Conservation (phyloP, 2,329 filamentous ascomycete species). For the Fusarium citri region DNA sequence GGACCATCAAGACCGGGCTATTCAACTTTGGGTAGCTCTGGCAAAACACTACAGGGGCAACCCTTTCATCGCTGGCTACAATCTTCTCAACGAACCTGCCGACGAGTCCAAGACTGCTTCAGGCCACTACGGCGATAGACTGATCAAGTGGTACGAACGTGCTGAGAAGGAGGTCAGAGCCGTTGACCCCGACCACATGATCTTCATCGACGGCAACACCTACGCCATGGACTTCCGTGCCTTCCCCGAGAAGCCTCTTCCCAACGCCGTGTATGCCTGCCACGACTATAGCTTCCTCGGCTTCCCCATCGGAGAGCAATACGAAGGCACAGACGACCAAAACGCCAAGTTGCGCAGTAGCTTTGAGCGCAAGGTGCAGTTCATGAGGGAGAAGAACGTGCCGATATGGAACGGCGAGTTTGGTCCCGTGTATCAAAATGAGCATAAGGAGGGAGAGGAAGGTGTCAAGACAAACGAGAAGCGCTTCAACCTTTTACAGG, state of each 20-base stretch:
- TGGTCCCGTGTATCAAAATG: slow-evolving; percentile 60
- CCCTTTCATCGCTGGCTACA: slow-evolving; percentile 56
- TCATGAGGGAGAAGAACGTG: slow-evolving; percentile 55
- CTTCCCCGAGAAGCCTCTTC: slow-evolving; percentile 56
- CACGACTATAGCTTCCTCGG: slow-evolving; percentile 66
- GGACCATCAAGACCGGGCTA: slow-evolving; percentile 58
- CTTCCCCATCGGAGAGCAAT: slow-evolving; percentile 58
- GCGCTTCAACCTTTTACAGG: slow-evolving; percentile 55
- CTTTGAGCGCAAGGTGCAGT: slow-evolving; percentile 58
- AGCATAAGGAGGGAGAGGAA: slow-evolving; percentile 50
- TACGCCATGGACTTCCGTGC: slow-evolving; percentile 63
- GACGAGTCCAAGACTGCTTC: slow-evolving; percentile 45
- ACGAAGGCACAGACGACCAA: slow-evolving; percentile 56
- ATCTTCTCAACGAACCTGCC: slow-evolving; percentile 51
- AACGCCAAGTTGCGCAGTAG: slow-evolving; percentile 54
- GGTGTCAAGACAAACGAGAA: slow-evolving; percentile 54
- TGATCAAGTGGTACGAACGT: slow-evolving; percentile 56
- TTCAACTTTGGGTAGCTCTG: slow-evolving; percentile 58
- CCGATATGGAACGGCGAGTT: slow-evolving; percentile 65
- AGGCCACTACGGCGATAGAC: slow-evolving; percentile 43
- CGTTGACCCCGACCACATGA: slow-evolving; percentile 61
- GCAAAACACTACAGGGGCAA: slow-evolving; percentile 57
- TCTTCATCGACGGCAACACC: slow-evolving; percentile 65
- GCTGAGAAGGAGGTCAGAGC: slow-evolving; percentile 54
- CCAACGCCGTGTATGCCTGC: slow-evolving; percentile 63